A percentile compares a stretch with the other conserved stretches of the same genome.
phyloP scores from a whole-genome alignment of 2,329 filamentous ascomycete genomes.

The Colletotrichum trifolii region DNA sequence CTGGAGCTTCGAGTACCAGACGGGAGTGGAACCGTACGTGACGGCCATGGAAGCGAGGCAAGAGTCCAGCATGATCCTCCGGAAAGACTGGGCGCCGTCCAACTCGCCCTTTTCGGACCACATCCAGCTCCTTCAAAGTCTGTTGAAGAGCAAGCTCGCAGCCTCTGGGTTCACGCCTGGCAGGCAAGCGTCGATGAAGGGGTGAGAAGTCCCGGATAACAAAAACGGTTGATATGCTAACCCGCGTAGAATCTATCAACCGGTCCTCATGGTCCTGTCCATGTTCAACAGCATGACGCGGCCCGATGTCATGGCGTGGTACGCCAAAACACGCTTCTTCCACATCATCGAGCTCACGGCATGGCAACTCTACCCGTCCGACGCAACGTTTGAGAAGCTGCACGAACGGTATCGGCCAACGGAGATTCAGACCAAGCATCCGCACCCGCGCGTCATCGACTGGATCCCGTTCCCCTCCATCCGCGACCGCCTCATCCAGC shows the following conservation, averaged over 20 bases:
- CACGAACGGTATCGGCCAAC: slow-evolving; percentile 45
- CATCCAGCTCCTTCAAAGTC: slow-evolving; percentile 41
- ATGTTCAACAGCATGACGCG: slow-evolving; percentile 50
- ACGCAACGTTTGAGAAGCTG: slow-evolving; percentile 41
- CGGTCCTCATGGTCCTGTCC: slow-evolving; percentile 45
- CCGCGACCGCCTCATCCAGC: slow-evolving; percentile 43
- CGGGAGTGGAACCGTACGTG: slow-evolving; percentile 43
- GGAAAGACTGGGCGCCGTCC: slow-evolving; percentile 41
- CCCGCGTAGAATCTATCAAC: slow-evolving; percentile 38
- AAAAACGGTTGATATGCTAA: background rate
- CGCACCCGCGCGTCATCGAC: slow-evolving; percentile 41
- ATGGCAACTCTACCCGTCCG: slow-evolving; percentile 46
- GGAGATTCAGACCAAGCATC: slow-evolving; percentile 38
- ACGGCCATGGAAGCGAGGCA: slow-evolving; percentile 40
- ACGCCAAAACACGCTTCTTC: slow-evolving; percentile 52
- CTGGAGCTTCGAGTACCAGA: slow-evolving; percentile 46
- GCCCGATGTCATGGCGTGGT: slow-evolving; percentile 49
- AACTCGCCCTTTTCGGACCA: slow-evolving; percentile 48
- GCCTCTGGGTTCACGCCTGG: slow-evolving; percentile 28
- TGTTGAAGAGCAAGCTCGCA: slow-evolving; percentile 41
- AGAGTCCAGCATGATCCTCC: slow-evolving; percentile 37
- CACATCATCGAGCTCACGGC: slow-evolving; percentile 48
- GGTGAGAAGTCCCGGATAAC: background rate
- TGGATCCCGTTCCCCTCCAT: slow-evolving; percentile 45
- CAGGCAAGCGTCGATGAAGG: slow-evolving; percentile 16